A percentile compares a stretch with the other conserved stretches of the same genome.
Evolutionary conservation across 2,329 filamentous ascomycete species (phyloP).

Genomic region (Diaporthe citriasiana): DNA sequence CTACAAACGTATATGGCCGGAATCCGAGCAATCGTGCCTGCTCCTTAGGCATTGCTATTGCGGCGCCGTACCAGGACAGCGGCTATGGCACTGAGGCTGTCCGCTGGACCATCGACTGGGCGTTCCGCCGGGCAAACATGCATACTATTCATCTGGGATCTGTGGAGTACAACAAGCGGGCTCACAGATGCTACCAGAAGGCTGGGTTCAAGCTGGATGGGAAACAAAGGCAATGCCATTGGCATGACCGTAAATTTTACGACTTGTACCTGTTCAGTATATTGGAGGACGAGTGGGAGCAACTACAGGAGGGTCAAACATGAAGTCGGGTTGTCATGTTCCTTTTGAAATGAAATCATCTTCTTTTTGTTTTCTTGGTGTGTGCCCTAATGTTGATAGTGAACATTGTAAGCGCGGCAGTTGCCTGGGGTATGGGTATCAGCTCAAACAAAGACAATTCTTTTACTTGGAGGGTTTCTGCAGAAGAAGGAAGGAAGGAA

Average conservation of each 20-base stretch:
- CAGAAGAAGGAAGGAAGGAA: too few species aligned
- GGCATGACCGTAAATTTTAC: slow-evolving; percentile 53
- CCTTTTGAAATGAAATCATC: not conserved
- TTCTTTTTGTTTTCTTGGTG: too few species aligned
- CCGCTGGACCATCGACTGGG: slow-evolving; percentile 55
- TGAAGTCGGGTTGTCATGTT: not conserved
- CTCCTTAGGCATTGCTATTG: slow-evolving; percentile 46
- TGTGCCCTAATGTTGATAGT: too few species aligned
- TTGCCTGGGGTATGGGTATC: too few species aligned
- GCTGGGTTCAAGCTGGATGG: slow-evolving; percentile 57
- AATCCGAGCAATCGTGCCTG: slow-evolving; percentile 45
- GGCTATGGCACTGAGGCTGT: slow-evolving; percentile 59
- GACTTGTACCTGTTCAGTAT: slow-evolving; percentile 46
- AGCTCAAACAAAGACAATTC: too few species aligned
- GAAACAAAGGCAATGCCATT: slow-evolving; percentile 46
- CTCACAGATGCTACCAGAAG: slow-evolving; percentile 54
- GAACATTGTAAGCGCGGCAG: too few species aligned
- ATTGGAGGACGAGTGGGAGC: slow-evolving; percentile 50
- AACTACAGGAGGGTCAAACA: not conserved
- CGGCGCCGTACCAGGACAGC: slow-evolving; percentile 51
- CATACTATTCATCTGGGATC: slow-evolving; percentile 54
- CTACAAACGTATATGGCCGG: not conserved
- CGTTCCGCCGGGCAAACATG: slow-evolving; percentile 54
- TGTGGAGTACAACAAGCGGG: slow-evolving; percentile 56
- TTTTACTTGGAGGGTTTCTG: too few species aligned